Percentiles rank a stretch among this genome's conserved stretches.
These are phyloP conservation scores for Sporisorium iseilematis-ciliati DNA, from an alignment of 1,284 basidiomycete species.

Conservation along the genomic window DNA sequence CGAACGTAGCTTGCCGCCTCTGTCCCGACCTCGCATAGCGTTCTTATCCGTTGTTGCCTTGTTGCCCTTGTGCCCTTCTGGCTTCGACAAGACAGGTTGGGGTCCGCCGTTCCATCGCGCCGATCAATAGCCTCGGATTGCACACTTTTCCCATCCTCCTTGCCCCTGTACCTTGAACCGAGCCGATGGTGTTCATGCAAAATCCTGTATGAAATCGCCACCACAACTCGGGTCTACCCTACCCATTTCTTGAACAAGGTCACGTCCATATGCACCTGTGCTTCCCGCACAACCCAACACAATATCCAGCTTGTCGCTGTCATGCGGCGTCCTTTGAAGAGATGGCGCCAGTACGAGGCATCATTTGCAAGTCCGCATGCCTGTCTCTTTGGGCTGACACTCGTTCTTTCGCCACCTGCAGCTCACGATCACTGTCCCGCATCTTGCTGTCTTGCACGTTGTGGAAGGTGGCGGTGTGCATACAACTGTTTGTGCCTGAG, in stretches of 20 bases:
- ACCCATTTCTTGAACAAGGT: slow-evolving; percentile 1
- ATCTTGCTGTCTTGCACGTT: background rate
- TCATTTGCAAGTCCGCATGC: slow-evolving; percentile 5
- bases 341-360: background rate
- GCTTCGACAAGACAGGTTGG: background rate
- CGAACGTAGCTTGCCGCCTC: background rate
- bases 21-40: background rate
- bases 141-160: slow-evolving; percentile 28
- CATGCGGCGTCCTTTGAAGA: background rate
- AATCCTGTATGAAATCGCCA: slow-evolving; percentile 8
- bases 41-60: background rate
- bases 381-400: background rate
- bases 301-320: slow-evolving; percentile 12
- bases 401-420: slow-evolving; percentile 6
- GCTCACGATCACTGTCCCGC: slow-evolving; percentile 13
- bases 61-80: background rate
- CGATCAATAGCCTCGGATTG: slow-evolving; percentile 12
- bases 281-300: slow-evolving; percentile 9
- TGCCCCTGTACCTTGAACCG: slow-evolving; percentile 14
- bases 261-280: slow-evolving; percentile 3
- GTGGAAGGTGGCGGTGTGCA: slow-evolving; percentile 9
- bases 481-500: slow-evolving; percentile 28
- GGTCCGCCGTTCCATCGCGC: background rate
- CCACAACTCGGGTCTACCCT: slow-evolving; percentile 12
- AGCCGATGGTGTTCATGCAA: slow-evolving; percentile 16